Conservation (phyloP, 1,284 basidiomycete genomes). For the Peniophora sp. region DNA sequence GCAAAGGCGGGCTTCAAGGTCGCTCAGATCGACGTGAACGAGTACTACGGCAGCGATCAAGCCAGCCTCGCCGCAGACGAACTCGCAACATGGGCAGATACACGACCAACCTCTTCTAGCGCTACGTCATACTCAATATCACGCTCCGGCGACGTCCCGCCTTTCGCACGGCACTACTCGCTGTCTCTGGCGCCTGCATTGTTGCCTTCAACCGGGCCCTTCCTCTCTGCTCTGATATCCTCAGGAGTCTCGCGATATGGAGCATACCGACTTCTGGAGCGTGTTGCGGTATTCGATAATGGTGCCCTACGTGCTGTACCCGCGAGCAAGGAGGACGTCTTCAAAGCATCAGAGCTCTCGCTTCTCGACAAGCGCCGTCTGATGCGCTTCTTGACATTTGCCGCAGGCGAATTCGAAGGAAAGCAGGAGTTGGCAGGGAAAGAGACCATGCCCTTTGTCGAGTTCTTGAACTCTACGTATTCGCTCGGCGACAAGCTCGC, state of each 20-base stretch:
- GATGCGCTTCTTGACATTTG: conserved; percentile 89
- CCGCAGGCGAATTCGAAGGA: conserved; percentile 65
- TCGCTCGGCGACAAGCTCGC: conserved; percentile 51
- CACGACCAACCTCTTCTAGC: conserved; percentile 17
- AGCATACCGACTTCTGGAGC: conserved; percentile 82
- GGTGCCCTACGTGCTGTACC: conserved; percentile 65
- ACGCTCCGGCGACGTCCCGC: conserved; percentile 32
- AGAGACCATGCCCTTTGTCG: conserved; percentile 44
- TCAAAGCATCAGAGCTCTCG: conserved; percentile 74
- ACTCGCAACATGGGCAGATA: conserved; percentile 60
- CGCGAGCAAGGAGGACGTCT: conserved; percentile 88
- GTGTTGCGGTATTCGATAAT: conserved; percentile 53
- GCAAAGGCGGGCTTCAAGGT: conserved; percentile 83
- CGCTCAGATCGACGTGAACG: conserved; percentile 80
- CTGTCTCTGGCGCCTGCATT: conserved; percentile 80
- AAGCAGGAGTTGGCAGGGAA: conserved; percentile 54
- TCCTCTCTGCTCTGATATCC: conserved; percentile 74
- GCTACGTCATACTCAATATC: conserved; percentile 31
- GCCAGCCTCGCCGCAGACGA: conserved; percentile 82
- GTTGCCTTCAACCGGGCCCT: conserved; percentile 72
- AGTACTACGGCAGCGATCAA: conserved; percentile 81
- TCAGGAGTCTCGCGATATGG: conserved; percentile 90
- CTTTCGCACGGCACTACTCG: conserved; percentile 72
- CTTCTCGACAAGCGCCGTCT: conserved; percentile 85
- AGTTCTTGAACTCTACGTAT: conserved; percentile 60